phyloP scores from a whole-genome alignment of 208 protist genomes.

The Acanthamoeba lenticulata region DNA sequence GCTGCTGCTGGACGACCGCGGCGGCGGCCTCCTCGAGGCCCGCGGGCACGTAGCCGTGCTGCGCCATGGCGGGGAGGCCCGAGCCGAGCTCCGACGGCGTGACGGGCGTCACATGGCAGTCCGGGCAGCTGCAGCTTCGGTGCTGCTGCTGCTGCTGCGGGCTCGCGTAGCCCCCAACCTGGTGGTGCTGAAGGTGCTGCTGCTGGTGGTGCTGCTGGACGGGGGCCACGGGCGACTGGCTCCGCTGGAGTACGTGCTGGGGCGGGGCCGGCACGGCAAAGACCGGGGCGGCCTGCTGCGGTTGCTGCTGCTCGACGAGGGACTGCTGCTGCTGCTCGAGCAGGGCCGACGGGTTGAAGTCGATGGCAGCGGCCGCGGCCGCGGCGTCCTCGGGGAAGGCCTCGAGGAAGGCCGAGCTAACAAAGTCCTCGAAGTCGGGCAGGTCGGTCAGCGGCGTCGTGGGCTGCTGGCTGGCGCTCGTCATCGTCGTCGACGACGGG shows the following conservation, averaged over 20 bases:
- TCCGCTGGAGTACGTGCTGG: background rate
- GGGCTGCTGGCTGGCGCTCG: background rate
- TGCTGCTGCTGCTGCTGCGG: background rate
- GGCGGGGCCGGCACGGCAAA: background rate
- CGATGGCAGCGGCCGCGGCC: background rate
- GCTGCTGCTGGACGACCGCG: background rate
- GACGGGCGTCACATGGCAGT: background rate
- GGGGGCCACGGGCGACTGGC: background rate
- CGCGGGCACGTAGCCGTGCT: background rate
- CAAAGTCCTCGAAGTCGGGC: slow-evolving; percentile 26
- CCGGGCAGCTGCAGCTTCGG: background rate
- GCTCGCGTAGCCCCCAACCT: no score
- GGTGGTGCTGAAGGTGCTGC: background rate
- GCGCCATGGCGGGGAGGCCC: background rate
- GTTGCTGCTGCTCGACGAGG: background rate
- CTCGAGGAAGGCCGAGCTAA: slow-evolving; percentile 1
- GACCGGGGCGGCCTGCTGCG: background rate
- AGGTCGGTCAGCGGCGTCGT: background rate
- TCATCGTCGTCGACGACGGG: no score
- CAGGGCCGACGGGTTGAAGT: background rate
- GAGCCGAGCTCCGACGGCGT: background rate
- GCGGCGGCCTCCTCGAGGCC: background rate
- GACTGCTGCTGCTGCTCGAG: background rate
- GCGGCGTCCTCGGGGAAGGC: background rate
- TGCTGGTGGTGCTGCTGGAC: background rate